Evolutionary conservation across 805 yeast species (phyloP).

Genomic region (Candida piceae): DNA sequence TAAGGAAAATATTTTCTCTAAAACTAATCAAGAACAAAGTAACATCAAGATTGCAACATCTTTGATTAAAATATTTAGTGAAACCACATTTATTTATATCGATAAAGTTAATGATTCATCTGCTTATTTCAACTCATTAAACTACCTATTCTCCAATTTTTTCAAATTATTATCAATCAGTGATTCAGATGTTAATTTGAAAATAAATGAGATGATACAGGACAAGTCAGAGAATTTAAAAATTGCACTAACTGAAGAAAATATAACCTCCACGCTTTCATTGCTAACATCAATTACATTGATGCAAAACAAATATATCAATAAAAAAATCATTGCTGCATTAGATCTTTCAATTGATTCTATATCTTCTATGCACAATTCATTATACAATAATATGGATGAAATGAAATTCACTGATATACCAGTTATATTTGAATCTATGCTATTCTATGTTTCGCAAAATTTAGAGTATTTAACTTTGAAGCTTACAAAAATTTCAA

Average conservation of each 20-base stretch:
- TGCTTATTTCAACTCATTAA: constrained; percentile 18
- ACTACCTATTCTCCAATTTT: constrained; percentile 14
- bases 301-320: background rate
- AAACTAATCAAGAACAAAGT: constrained; percentile 11
- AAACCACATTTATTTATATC: constrained; percentile 13
- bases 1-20: constrained; percentile 12
- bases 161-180: constrained; percentile 13
- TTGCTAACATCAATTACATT: background rate
- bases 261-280: background rate
- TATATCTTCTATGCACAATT: background rate
- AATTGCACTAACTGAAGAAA: constrained; percentile 1
- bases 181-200: constrained; percentile 12
- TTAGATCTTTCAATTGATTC: background rate
- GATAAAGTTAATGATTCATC: constrained; percentile 3
- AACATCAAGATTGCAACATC: constrained; percentile 8
- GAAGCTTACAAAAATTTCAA: background rate
- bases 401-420: background rate
- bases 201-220: constrained; percentile 16
- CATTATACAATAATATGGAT: background rate
- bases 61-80: constrained; percentile 18
- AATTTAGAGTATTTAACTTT: constrained; percentile 10
- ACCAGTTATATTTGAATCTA: background rate
- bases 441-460: constrained; percentile 10
- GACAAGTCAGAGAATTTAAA: constrained; percentile 8
- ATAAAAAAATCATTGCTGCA: background rate